A percentile compares a stretch with the other conserved stretches of the same genome.
phyloP scores from a whole-genome alignment of 257 asterid species.

The Fraxinus anomala region DNA sequence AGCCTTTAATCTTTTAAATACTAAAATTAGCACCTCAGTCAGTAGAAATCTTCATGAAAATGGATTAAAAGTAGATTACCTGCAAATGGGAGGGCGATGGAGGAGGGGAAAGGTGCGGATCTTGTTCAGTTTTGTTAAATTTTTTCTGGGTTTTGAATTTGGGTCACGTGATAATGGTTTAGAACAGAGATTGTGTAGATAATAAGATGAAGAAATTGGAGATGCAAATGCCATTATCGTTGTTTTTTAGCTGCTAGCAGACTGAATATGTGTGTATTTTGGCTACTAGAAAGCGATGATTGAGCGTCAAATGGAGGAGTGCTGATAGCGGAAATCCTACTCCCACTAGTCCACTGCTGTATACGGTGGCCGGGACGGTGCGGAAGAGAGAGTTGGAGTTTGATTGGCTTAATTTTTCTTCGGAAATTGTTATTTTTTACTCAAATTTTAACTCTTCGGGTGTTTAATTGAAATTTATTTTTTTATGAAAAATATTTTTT shows the following conservation, averaged over 20 bases:
- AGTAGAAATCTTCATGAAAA: not conserved
- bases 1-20: too few relatives aligned
- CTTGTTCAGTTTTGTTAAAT: conserved; percentile 31
- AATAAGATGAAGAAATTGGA: conserved; percentile 39
- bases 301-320: not conserved
- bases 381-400: too few relatives aligned
- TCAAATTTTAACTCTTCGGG: too few relatives aligned
- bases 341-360: too few relatives aligned
- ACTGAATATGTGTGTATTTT: not conserved
- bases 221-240: conserved; percentile 53
- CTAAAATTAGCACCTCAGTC: not conserved
- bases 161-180: not conserved
- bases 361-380: too few relatives aligned
- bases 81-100: conserved; percentile 46
- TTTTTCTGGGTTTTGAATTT: conserved; percentile 26
- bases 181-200: conserved; percentile 33
- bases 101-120: conserved; percentile 45
- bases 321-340: too few relatives aligned
- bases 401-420: too few relatives aligned
- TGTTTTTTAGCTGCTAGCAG: not conserved
- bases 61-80: conserved; percentile 27
- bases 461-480: too few relatives aligned
- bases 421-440: too few relatives aligned
- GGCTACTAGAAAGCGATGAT: not conserved
- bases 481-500: too few relatives aligned